Percentiles rank a stretch among this genome's conserved stretches.
These are phyloP conservation scores for Blastobotrys petasosporus DNA, from an alignment of 1,139 yeast species.

Conservation along the genomic window DNA sequence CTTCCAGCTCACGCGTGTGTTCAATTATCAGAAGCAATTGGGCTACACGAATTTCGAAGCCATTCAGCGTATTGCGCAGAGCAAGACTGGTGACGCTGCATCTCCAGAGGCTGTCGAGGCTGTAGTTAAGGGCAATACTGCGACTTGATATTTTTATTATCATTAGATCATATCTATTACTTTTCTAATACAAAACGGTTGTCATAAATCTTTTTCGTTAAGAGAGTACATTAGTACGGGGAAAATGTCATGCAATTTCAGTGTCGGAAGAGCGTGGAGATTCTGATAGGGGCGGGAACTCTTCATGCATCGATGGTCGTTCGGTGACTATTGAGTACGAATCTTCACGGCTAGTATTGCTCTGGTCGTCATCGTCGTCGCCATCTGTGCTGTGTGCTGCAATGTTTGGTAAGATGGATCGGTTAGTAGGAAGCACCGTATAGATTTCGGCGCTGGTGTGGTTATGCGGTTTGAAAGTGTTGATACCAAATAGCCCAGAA, in stretches of 20 bases:
- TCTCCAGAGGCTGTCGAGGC: not conserved
- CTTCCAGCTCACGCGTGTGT: slow-evolving; percentile 68
- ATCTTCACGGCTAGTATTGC: not conserved
- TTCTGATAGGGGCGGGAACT: too few relatives aligned
- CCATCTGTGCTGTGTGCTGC: slow-evolving; percentile 1
- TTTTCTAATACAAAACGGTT: too few relatives aligned
- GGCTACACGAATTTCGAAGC: slow-evolving; percentile 52
- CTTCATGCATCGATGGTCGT: too few relatives aligned
- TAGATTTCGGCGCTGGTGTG: slow-evolving; percentile 16
- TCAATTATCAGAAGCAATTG: slow-evolving; percentile 48
- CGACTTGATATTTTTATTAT: too few relatives aligned
- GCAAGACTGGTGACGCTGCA: slow-evolving; percentile 30
- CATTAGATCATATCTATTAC: too few relatives aligned
- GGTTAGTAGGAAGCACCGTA: slow-evolving; percentile 24
- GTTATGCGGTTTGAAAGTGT: not conserved
- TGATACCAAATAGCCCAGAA: slow-evolving; percentile 20
- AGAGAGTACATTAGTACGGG: too few relatives aligned
- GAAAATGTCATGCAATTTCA: too few relatives aligned
- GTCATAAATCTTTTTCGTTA: too few relatives aligned
- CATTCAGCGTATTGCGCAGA: slow-evolving; percentile 52
- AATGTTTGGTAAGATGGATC: slow-evolving; percentile 21
- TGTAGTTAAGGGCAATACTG: not conserved
- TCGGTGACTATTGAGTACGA: too few relatives aligned
- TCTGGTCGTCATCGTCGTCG: not conserved
- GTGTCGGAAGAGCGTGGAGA: too few relatives aligned